phyloP scores from a whole-genome alignment of 371 early-diverging fungal genomes.

The Synchytrium microbalum region DNA sequence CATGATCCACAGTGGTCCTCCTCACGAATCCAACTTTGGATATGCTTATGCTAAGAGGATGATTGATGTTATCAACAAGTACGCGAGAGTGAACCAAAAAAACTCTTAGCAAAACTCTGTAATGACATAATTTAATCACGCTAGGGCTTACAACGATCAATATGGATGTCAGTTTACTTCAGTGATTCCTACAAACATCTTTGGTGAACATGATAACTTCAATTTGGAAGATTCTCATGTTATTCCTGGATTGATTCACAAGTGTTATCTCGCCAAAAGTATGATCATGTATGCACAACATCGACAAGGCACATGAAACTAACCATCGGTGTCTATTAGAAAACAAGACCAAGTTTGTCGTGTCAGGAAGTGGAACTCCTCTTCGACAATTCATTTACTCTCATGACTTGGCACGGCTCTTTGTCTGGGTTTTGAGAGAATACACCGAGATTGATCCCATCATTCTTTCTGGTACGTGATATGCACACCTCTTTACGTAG shows the following conservation, averaged over 20 bases:
- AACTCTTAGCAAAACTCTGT: conserved; percentile 6
- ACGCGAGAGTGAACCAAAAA: conserved; percentile 17
- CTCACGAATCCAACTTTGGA: conserved; percentile 81
- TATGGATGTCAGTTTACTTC: conserved; percentile 76
- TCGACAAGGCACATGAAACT: not conserved
- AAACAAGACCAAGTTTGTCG: conserved; percentile 64
- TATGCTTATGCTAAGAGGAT: conserved; percentile 83
- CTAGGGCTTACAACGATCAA: conserved; percentile 70
- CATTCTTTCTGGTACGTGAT: conserved; percentile 64
- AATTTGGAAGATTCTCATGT: conserved; percentile 76
- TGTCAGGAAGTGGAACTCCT: conserved; percentile 73
- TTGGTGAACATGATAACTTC: conserved; percentile 81
- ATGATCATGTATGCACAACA: conserved; percentile 16
- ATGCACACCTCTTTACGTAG: not conserved
- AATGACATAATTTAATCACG: not conserved
- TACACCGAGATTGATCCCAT: conserved; percentile 75
- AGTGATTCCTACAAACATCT: conserved; percentile 81
- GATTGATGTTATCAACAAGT: conserved; percentile 82
- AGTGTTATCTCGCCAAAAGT: conserved; percentile 74
- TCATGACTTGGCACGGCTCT: conserved; percentile 72
- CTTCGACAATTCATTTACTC: conserved; percentile 84
- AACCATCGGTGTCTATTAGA: conserved; percentile 36
- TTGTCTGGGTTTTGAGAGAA: conserved; percentile 74
- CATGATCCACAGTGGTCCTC: conserved; percentile 82
- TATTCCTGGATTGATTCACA: conserved; percentile 79